phyloP scores from a whole-genome alignment of 768 basidiomycete species.

The Amanita rimosa region DNA sequence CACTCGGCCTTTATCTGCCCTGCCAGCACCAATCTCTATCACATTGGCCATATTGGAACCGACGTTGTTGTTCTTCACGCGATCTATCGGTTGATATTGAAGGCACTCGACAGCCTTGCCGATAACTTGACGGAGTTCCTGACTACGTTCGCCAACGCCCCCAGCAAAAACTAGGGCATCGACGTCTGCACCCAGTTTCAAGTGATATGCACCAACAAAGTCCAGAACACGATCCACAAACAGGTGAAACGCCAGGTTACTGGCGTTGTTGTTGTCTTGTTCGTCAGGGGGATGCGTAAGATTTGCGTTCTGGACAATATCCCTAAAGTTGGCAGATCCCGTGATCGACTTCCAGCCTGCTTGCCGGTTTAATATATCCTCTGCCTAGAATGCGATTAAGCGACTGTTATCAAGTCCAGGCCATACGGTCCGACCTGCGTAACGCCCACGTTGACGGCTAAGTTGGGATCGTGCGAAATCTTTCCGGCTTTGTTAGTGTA shows the following conservation, averaged over 20 bases:
- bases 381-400: conserved; percentile 30
- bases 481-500: conserved; percentile 43
- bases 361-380: conserved; percentile 64
- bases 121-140: conserved; percentile 48
- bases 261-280: conserved; percentile 24
- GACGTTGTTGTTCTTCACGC: conserved; percentile 26
- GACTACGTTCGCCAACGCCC: conserved; percentile 75
- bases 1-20: conserved; percentile 19
- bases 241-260: conserved; percentile 63
- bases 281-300: conserved; percentile 13
- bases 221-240: conserved; percentile 68
- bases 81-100: conserved; percentile 45
- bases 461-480: conserved; percentile 42
- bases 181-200: conserved; percentile 56
- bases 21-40: conserved; percentile 11
- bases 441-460: conserved; percentile 37
- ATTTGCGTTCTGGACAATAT: conserved; percentile 40
- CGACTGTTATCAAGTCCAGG: background rate
- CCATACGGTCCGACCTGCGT: conserved; percentile 26
- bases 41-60: background rate
- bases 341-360: conserved; percentile 71
- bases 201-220: conserved; percentile 63
- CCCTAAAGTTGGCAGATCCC: conserved; percentile 75
- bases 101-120: conserved; percentile 43
- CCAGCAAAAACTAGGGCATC: conserved; percentile 83